A percentile compares a stretch with the other conserved stretches of the same genome.
These are phyloP conservation scores for Pythium periplocum DNA, from an alignment of 352 stramenopile species.

Conservation along the genomic window DNA sequence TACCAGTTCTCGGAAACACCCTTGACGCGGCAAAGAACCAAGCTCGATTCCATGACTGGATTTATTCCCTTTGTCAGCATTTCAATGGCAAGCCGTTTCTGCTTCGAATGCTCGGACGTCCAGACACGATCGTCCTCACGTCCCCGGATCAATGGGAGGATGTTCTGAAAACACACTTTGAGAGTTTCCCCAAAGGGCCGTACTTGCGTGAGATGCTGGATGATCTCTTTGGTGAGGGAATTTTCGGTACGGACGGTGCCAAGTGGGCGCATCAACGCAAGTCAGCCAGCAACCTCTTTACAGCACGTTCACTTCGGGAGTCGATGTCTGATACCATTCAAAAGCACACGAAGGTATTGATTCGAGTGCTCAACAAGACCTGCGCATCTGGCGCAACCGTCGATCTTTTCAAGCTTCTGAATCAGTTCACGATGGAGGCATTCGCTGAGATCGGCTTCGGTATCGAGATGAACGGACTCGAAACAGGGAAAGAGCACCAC, in stretches of 20 bases:
- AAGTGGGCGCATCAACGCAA: slow-evolving; percentile 68
- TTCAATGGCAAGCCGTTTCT: slow-evolving; percentile 39
- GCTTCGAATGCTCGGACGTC: slow-evolving; percentile 29
- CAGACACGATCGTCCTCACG: slow-evolving; percentile 28
- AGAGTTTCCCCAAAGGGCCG: slow-evolving; percentile 44
- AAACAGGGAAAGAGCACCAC: slow-evolving; percentile 32
- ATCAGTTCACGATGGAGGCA: slow-evolving; percentile 41
- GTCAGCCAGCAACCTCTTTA: slow-evolving; percentile 83
- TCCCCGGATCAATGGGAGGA: slow-evolving; percentile 33
- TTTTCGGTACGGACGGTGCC: slow-evolving; percentile 53
- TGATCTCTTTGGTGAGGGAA: slow-evolving; percentile 61
- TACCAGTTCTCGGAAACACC: too few species aligned
- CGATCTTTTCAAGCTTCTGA: slow-evolving; percentile 33
- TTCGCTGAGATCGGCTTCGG: slow-evolving; percentile 56
- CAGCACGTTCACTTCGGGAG: slow-evolving; percentile 39
- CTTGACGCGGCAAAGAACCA: slow-evolving; percentile 19
- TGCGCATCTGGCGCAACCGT: slow-evolving; percentile 12
- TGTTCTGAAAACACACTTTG: slow-evolving; percentile 44
- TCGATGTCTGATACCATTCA: slow-evolving; percentile 32
- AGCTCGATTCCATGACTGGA: slow-evolving; percentile 48
- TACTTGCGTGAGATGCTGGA: slow-evolving; percentile 31
- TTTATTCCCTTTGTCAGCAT: slow-evolving; percentile 31
- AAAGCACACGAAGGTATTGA: slow-evolving; percentile 21
- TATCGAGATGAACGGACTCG: slow-evolving; percentile 33
- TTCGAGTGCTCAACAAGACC: slow-evolving; percentile 17